Conservation (phyloP, 1,139 yeast species). For the Geotrichum histeridarum region DNA sequence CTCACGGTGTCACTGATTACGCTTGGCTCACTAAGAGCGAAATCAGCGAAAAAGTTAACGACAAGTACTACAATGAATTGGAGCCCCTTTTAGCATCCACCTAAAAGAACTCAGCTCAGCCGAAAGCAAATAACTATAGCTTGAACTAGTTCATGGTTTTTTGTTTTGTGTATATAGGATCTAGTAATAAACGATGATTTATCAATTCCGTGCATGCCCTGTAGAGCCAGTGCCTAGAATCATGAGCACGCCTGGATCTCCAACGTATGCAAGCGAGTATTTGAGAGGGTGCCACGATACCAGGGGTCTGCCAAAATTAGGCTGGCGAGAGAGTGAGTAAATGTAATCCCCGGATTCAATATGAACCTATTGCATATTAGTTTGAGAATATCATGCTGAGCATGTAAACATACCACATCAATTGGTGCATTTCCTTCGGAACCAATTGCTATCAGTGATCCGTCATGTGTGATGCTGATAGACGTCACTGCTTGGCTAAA, state of each 20-base stretch:
- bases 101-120: conserved; percentile 11
- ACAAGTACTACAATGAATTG: conserved; percentile 47
- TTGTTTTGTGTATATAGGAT: conserved; percentile 14
- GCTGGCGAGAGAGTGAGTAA: conserved; percentile 18
- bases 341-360: conserved; percentile 32
- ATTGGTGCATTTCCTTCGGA: conserved; percentile 31
- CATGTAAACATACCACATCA: conserved; percentile 28
- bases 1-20: conserved; percentile 43
- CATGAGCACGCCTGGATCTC: conserved; percentile 27
- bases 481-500: conserved; percentile 30
- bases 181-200: conserved; percentile 1
- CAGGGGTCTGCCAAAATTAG: conserved; percentile 23
- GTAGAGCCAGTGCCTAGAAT: conserved; percentile 13
- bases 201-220: conserved; percentile 13
- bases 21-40: conserved; percentile 88
- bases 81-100: conserved; percentile 28
- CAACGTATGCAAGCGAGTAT: conserved; percentile 33
- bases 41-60: conserved; percentile 50
- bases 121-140: neutral
- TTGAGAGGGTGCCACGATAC: conserved; percentile 36
- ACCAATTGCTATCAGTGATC: conserved; percentile 35
- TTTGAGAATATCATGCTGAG: neutral
- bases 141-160: neutral
- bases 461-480: conserved; percentile 36
- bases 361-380: conserved; percentile 18